Base-by-base conservation (phyloP, 2,329 filamentous ascomycete genomes). In the Penicillium sp. region DNA sequence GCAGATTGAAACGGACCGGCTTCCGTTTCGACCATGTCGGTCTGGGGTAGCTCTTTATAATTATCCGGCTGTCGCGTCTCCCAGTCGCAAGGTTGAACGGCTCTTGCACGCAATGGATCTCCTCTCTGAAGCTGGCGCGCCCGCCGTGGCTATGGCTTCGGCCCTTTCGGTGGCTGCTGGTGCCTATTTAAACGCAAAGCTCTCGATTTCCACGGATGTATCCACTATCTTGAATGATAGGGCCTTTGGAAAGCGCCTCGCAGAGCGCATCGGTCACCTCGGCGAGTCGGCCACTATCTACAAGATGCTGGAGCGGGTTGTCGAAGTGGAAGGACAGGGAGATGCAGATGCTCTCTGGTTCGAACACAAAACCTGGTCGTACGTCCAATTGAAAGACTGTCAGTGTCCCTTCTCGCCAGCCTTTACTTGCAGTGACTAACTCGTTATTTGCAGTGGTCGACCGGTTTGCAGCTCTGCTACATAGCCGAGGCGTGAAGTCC, bases 361-460 rank as follows among this genome's bases (percentile, higher is more conserved):
- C 62, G 77, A 79, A 54, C 70, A 74, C 2, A 74, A 70, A 54
- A 73, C 67, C 4, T 79, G 75, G 76, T 78, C 73, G 2, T 79
- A 78, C 59, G 65, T 58, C 2, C 68, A 78, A 50, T 49, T 78
- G 35, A 76, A 74, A 54, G 69, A 69, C 24, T 60, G 76, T 76
- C 53, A 48, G 71, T 68, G 22, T 18, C 10, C 2, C n/a, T 28
- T 22, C 40, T 35, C 2, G 1, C 4, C 14, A 44, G 5, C 22
- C 1, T 1, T 3, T 16, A 1, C 8, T 16, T 33, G 25, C 25
- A 36, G 30, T 49, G 45, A 39, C 44, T 55, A 31, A 60, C 54
- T 24, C n/a, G 7, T 13, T 30, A 4, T 22, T n/a, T 46, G 16
- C 53, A 76, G 75, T 76, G 56, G 73, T 73, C 44, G 70, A 76